Percentiles rank a stretch among this genome's conserved stretches.
Evolutionary conservation across 768 basidiomycete species (phyloP).

Genomic region (Panus rudis): DNA sequence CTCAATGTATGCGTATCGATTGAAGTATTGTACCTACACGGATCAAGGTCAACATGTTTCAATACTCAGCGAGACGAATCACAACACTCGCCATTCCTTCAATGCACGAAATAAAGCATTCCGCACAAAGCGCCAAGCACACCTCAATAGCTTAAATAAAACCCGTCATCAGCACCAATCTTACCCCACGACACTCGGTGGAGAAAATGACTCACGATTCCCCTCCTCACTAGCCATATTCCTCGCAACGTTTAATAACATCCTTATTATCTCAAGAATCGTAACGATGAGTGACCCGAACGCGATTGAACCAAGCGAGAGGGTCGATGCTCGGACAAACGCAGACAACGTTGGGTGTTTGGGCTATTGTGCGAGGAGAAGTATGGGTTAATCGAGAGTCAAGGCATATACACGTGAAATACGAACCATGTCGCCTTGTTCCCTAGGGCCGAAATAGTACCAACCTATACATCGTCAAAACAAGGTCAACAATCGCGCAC

Average conservation of each 20-base stretch:
- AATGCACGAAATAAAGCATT: conserved; percentile 70
- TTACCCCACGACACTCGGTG: neutral
- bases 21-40: conserved; percentile 73
- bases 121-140: conserved; percentile 70
- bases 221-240: conserved; percentile 58
- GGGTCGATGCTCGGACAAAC: conserved; percentile 67
- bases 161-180: neutral
- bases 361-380: conserved; percentile 34
- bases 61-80: neutral
- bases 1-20: conserved; percentile 80
- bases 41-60: neutral
- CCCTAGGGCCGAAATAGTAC: conserved; percentile 81
- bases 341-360: conserved; percentile 63
- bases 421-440: conserved; percentile 54
- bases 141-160: conserved; percentile 55
- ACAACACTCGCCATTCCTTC: conserved; percentile 35
- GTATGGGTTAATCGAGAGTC: neutral
- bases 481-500: conserved; percentile 25
- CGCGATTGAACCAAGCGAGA: conserved; percentile 78
- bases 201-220: conserved; percentile 41
- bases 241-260: conserved; percentile 51
- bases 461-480: conserved; percentile 29
- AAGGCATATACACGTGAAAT: too few species aligned
- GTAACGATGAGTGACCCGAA: conserved; percentile 84
- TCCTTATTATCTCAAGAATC: conserved; percentile 58